Base-by-base conservation (phyloP, 352 stramenopile species). In the Achlya hypogyna region DNA sequence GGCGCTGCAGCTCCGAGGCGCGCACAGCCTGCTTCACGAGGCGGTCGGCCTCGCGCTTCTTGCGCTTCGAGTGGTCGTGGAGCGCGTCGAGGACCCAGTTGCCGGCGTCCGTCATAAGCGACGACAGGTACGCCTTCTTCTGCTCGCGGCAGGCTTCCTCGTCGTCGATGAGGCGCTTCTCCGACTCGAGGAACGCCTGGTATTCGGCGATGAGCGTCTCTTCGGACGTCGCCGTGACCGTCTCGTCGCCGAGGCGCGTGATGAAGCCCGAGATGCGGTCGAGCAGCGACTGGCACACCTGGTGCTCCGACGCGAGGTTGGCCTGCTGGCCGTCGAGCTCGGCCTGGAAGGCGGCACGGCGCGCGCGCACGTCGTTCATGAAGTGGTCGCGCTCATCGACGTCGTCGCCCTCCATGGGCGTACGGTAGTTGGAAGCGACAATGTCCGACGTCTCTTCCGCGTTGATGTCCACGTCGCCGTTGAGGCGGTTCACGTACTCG, bases 391-490 rank as follows among this genome's bases (percentile, higher is more conserved):
- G 82, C 63, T 91, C 81, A 60, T 94, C 84, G 20, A 91, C 72
- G 70, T 91, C 82, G 14, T 79, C 78, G 38, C 86, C 86, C 59
- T 94, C 86, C 60, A 86, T 81, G 23, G 81, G 72, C 16, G 79
- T 91, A 53, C 84, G 86, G 79, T 94, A 80, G 79, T 94, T 94
- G 75, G 81, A 91, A n/a, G 87, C 81, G 29, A 88, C 69, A 23
- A 94, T 85, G 60, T 79, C 76, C 53, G 84, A 74, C 62, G 89
- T 75, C 69, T 94, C 86, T 28, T 82, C 74, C 4, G 75, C 78
- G 54, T 85, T 84, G 32, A 92, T 84, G 75, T 90, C 89, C 78
- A 94, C 91, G 73, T 94, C 86, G 0, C 83, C 84, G 63, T 94
- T 79, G 9, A 94, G 75, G 63, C 86, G 83, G 45, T 81, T 74